phyloP scores from a whole-genome alignment of 805 yeast genomes.

The Starmera dryadoides region DNA sequence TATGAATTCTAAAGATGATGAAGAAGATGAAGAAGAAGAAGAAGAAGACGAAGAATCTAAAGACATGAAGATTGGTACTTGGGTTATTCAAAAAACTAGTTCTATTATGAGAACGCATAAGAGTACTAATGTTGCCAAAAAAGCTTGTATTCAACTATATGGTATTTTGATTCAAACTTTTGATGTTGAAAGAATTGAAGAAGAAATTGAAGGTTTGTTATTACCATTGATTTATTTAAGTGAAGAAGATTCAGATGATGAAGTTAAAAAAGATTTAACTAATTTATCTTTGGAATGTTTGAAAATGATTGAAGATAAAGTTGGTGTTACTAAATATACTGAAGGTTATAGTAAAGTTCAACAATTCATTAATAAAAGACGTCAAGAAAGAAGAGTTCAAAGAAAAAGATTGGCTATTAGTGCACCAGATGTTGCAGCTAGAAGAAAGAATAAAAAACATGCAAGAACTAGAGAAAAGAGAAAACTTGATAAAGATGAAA shows the following conservation, averaged over 20 bases:
- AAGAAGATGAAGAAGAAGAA: slow-evolving; percentile 15
- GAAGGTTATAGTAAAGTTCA: slow-evolving; percentile 56
- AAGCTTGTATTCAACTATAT: slow-evolving; percentile 58
- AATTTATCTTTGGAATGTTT: slow-evolving; percentile 58
- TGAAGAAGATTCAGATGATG: slow-evolving; percentile 36
- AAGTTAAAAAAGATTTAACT: slow-evolving; percentile 44
- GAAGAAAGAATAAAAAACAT: slow-evolving; percentile 70
- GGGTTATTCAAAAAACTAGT: slow-evolving; percentile 58
- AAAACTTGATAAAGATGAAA: slow-evolving; percentile 65
- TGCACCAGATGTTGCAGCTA: slow-evolving; percentile 80
- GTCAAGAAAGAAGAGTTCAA: slow-evolving; percentile 70
- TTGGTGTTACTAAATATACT: slow-evolving; percentile 69
- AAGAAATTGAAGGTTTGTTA: slow-evolving; percentile 41
- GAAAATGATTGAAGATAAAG: slow-evolving; percentile 53
- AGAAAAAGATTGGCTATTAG: slow-evolving; percentile 68
- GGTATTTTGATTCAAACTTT: slow-evolving; percentile 58
- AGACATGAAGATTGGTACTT: slow-evolving; percentile 30
- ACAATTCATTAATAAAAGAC: slow-evolving; percentile 47
- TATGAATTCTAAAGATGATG: slow-evolving; percentile 18
- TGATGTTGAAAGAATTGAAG: slow-evolving; percentile 30
- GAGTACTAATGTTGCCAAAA: slow-evolving; percentile 50
- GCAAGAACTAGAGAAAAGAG: slow-evolving; percentile 70
- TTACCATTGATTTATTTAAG: slow-evolving; percentile 44
- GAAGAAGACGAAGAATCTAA: slow-evolving; percentile 9
- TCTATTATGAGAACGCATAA: slow-evolving; percentile 62